Base-by-base conservation (phyloP, 305 asterid species). In the Rubia peregrina region DNA sequence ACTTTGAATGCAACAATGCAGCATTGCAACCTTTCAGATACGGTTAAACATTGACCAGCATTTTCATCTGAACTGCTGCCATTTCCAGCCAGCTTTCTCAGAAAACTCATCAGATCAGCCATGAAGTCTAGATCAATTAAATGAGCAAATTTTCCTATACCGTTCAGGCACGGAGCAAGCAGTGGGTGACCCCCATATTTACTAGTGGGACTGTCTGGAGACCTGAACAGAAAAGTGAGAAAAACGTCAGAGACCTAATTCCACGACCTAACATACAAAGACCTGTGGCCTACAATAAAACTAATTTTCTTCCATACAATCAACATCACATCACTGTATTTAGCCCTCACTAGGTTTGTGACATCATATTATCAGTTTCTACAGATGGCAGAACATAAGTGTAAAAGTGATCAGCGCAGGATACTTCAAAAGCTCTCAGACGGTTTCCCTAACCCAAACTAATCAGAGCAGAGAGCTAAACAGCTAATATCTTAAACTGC, bases 1-100 rank as follows among this genome's bases (percentile, higher is more conserved):
- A 94, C 93, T 85, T 85, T 91, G 67, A 91, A 94, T 71, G 98
- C 96, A 65, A 86, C 92, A 79, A 94, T 88, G 86, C 99, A 94
- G 85, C 99, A 94, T 38, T 86, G 84, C 80, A 94, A 78, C 57
- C 96, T 81, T 75, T 91, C 96, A 12, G 93, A 81, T 62, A 91
- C 93, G 42, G 96, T 88, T 73, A 94, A 70, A 48, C 66, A 81
- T 74, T 82, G 81, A 48, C 80, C 73, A 74, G 57, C 73, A 69
- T 74, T 82, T 78, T 73, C 88, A 19, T 86, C 76, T 48, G 84
- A 74, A 73, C 76, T 80, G 71, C 74, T 73, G 60, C 87, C 85
- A 48, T 73, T 84, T 68, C 93, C 90, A 68, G 96, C 92, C 75
- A 94, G 96, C 88, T 82, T 89, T 73, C 96, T 80, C 76, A 94